phyloP scores from a whole-genome alignment of 805 yeast species.

The Metschnikowia drakensbergensis region DNA sequence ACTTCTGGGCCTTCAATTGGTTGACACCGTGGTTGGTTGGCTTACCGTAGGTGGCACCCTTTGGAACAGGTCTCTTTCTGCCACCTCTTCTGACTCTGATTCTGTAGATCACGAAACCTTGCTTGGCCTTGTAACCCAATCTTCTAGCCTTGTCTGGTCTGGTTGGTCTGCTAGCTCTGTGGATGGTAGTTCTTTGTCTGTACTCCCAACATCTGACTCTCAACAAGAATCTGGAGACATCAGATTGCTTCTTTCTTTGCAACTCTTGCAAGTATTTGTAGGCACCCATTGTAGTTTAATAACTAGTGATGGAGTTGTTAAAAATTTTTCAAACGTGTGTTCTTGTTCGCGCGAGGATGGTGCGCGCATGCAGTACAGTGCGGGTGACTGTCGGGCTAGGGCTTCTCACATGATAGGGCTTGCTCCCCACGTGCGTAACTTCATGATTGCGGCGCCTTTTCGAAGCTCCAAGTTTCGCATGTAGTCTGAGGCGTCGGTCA shows the following conservation, averaged over 20 bases:
- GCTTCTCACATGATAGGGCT: background rate
- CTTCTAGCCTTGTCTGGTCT: constrained; percentile 99
- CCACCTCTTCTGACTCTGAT: constrained; percentile 99
- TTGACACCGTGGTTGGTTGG: constrained; percentile 99
- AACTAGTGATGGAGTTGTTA: background rate
- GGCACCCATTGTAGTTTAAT: constrained; percentile 80
- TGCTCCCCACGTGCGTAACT: background rate
- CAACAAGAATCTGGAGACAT: constrained; percentile 96
- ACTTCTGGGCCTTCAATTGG: constrained; percentile 99
- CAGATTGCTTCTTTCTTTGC: constrained; percentile 99
- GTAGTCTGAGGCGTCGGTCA: background rate
- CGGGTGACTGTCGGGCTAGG: constrained; percentile 1
- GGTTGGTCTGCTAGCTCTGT: constrained; percentile 98
- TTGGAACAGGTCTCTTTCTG: constrained; percentile 99
- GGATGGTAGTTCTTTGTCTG: constrained; percentile 98
- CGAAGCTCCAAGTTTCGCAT: background rate
- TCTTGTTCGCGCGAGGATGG: constrained; percentile 3
- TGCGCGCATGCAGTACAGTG: background rate
- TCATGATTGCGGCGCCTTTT: background rate
- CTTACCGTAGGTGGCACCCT: constrained; percentile 99
- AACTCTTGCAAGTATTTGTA: constrained; percentile 99
- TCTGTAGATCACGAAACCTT: constrained; percentile 98
- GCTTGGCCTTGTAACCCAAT: constrained; percentile 99
- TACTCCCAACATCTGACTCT: constrained; percentile 99
- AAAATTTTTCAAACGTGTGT: background rate